phyloP scores from a whole-genome alignment of 2,329 filamentous ascomycete species.

The Colletotrichum lini region DNA sequence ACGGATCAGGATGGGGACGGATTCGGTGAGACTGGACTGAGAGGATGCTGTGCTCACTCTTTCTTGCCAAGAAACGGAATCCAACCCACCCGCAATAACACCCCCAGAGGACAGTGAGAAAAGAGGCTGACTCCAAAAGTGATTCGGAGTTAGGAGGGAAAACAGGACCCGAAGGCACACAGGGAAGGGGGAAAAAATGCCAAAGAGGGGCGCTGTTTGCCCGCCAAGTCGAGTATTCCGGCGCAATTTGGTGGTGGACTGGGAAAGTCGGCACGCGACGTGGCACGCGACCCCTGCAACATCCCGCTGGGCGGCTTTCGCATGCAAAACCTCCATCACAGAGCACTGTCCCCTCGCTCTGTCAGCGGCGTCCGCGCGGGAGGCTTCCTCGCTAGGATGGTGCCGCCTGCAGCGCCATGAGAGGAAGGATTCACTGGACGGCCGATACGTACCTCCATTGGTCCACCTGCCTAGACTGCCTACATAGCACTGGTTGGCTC shows the following conservation, averaged over 20 bases:
- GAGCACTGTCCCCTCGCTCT: background rate
- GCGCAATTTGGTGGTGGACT: slow-evolving; percentile 19
- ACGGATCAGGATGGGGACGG: background rate
- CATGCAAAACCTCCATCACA: too few relatives aligned
- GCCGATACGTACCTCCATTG: too few relatives aligned
- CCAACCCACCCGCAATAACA: background rate
- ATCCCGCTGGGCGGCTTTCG: slow-evolving; percentile 26
- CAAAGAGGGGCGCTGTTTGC: slow-evolving; percentile 1
- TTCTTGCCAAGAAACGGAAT: slow-evolving; percentile 2
- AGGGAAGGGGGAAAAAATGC: background rate
- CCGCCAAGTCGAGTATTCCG: slow-evolving; percentile 24
- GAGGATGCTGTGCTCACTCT: background rate
- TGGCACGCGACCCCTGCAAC: slow-evolving; percentile 36
- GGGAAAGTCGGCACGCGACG: slow-evolving; percentile 40
- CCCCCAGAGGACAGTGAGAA: background rate
- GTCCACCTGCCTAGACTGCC: too few relatives aligned
- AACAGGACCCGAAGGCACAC: too few relatives aligned
- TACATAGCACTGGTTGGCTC: background rate
- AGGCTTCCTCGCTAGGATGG: background rate
- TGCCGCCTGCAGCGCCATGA: slow-evolving; percentile 1
- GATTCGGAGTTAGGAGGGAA: slow-evolving; percentile 3
- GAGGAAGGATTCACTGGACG: background rate
- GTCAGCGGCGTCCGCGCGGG: slow-evolving; percentile 18
- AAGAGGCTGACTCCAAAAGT: background rate
- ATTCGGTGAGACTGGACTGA: too few relatives aligned